Evolutionary conservation across 2,329 filamentous ascomycete genomes (phyloP).

Genomic region (Helotiales sp.): DNA sequence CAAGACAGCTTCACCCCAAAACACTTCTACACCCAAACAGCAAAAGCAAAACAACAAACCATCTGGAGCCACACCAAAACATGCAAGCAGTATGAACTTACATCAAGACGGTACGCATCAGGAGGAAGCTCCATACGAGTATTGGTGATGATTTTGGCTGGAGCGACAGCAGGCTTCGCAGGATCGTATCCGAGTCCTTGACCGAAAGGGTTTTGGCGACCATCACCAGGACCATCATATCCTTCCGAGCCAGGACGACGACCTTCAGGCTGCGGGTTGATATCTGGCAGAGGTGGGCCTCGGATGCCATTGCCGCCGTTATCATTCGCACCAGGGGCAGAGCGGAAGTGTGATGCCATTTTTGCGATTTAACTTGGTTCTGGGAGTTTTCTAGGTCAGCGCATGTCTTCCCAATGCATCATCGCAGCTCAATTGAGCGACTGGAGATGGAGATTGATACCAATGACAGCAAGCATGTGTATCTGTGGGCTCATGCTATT

Average conservation of each 20-base stretch:
- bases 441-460: background rate
- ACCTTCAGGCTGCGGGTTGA: background rate
- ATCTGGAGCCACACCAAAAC: background rate
- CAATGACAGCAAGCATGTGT: background rate
- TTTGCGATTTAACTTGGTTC: background rate
- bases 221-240: constrained; percentile 18
- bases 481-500: background rate
- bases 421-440: background rate
- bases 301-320: background rate
- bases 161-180: constrained; percentile 34
- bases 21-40: background rate
- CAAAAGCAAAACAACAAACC: background rate
- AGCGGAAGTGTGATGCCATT: background rate
- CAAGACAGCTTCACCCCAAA: background rate
- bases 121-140: constrained; percentile 57
- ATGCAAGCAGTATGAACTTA: constrained; percentile 29
- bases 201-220: constrained; percentile 18
- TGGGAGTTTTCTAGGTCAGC: background rate
- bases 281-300: background rate
- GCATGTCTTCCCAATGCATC: background rate
- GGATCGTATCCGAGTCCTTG: constrained; percentile 45
- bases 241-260: constrained; percentile 12
- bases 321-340: background rate
- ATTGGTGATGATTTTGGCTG: constrained; percentile 36
- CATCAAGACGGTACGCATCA: constrained; percentile 51